Conservation (phyloP, 768 basidiomycete species). For the Mycena haematopus region DNA sequence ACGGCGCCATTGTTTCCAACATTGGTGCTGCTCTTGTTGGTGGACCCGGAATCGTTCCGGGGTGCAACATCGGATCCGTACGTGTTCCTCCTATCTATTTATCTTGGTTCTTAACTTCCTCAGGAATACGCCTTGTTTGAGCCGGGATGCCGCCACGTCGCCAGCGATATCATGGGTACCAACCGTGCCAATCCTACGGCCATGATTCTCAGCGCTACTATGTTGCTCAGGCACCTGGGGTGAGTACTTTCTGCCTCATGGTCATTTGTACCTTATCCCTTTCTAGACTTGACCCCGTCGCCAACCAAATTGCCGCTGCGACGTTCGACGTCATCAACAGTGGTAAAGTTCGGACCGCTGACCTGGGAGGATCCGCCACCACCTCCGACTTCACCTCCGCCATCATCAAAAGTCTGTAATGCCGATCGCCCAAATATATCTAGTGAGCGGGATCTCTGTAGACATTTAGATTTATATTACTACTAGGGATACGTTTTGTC, state of each 20-base stretch:
- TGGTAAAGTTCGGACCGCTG: constrained; percentile 89
- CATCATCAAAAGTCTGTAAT: constrained; percentile 77
- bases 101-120: constrained; percentile 18
- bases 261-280: constrained; percentile 22
- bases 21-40: constrained; percentile 99
- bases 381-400: constrained; percentile 96
- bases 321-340: constrained; percentile 92
- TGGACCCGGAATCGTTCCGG: constrained; percentile 97
- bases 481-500: constrained; percentile 28
- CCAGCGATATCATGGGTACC: constrained; percentile 95
- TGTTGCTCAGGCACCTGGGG: constrained; percentile 98
- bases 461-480: constrained; percentile 29
- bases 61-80: constrained; percentile 95
- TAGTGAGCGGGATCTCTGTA: constrained; percentile 17
- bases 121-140: constrained; percentile 98
- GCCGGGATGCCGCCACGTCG: constrained; percentile 96
- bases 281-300: constrained; percentile 85
- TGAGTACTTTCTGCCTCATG: constrained; percentile 45
- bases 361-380: constrained; percentile 93
- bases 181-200: constrained; percentile 97
- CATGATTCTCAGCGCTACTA: constrained; percentile 95
- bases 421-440: too few relatives aligned
- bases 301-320: constrained; percentile 91
- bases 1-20: constrained; percentile 97
- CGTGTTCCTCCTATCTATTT: constrained; percentile 22